Evolutionary conservation across 805 yeast species (phyloP).

Genomic region (Wickerhamiella vanderwaltii): DNA sequence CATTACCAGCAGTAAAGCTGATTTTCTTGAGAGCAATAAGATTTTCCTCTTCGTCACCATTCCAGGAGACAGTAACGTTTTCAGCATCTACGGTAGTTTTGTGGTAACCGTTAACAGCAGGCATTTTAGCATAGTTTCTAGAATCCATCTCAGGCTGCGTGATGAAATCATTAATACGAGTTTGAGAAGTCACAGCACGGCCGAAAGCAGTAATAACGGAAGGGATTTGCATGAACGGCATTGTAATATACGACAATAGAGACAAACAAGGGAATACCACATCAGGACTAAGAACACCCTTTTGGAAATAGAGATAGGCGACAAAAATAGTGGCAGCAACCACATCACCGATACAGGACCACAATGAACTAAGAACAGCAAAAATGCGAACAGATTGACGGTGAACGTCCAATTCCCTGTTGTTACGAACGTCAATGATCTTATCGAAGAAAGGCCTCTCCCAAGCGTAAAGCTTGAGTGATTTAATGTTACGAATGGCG

Average conservation of each 20-base stretch:
- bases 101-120: conserved; percentile 47
- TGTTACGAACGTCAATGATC: conserved; percentile 58
- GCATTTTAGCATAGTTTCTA: conserved; percentile 46
- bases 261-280: conserved; percentile 58
- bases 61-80: conserved; percentile 37
- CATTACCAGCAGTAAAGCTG: conserved; percentile 52
- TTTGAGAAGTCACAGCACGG: conserved; percentile 54
- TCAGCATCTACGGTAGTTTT: conserved; percentile 38
- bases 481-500: conserved; percentile 77
- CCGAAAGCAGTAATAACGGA: conserved; percentile 70
- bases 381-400: conserved; percentile 53
- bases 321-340: conserved; percentile 85
- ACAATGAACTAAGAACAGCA: conserved; percentile 59
- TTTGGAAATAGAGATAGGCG: conserved; percentile 51
- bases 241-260: conserved; percentile 56
- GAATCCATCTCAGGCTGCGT: conserved; percentile 59
- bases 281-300: conserved; percentile 67
- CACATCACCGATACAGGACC: conserved; percentile 73
- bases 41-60: conserved; percentile 37
- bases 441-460: conserved; percentile 72
- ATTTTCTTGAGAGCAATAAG: conserved; percentile 31
- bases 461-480: conserved; percentile 92
- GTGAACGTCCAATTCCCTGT: conserved; percentile 67
- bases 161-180: conserved; percentile 60
- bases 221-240: conserved; percentile 86